Conservation (phyloP, 164 flowering plant genomes). For the Vitis rupestris region DNA sequence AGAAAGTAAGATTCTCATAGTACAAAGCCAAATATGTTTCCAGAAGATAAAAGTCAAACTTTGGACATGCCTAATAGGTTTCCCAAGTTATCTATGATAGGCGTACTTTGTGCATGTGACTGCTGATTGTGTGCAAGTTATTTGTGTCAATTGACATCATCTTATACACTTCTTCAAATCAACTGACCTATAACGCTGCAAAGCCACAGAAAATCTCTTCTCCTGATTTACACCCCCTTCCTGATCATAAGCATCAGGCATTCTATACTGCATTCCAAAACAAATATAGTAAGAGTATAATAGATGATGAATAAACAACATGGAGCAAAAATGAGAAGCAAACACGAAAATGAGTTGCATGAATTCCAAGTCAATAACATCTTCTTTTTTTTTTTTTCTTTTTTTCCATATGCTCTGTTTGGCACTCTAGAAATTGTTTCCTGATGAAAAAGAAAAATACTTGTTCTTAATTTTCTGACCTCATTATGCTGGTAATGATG, state of each 20-base stretch:
- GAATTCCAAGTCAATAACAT: too few species aligned
- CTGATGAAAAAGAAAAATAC: too few species aligned
- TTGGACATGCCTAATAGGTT: not conserved
- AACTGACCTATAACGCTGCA: conserved; percentile 83
- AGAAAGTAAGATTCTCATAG: not conserved
- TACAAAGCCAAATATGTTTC: not conserved
- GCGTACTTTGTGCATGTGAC: too few species aligned
- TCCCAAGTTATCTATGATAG: not conserved
- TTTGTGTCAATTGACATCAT: not conserved
- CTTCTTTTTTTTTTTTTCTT: too few species aligned
- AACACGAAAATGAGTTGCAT: too few species aligned
- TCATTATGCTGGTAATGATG: too few species aligned
- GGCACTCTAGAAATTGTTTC: too few species aligned
- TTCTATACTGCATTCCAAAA: conserved; percentile 68
- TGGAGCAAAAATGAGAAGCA: not conserved
- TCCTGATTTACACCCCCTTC: conserved; percentile 92
- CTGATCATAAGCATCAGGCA: conserved; percentile 96
- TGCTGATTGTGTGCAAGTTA: not conserved
- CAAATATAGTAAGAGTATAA: not conserved
- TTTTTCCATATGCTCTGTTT: too few species aligned
- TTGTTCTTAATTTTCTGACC: too few species aligned
- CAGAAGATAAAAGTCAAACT: not conserved
- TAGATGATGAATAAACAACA: not conserved
- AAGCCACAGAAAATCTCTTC: conserved; percentile 82
- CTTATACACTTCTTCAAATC: not conserved